Evolutionary conservation across 345 rosid species (phyloP).

Genomic region (Bretschneidera sinensis): DNA sequence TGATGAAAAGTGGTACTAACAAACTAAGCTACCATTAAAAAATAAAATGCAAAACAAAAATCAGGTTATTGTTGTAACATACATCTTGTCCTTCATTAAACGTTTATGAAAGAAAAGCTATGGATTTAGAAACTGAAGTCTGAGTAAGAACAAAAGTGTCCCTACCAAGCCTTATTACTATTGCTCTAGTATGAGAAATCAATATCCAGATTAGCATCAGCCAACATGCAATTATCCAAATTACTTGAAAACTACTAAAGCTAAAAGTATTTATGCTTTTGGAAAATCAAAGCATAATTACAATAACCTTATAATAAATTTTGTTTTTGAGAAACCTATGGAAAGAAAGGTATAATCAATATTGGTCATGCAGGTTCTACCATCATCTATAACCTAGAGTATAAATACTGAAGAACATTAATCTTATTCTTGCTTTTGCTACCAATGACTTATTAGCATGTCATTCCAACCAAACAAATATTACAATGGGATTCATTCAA

Average conservation of each 20-base stretch:
- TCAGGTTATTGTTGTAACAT: constrained; percentile 12
- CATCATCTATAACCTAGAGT: neutral
- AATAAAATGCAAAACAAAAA: neutral
- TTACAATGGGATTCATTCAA: neutral
- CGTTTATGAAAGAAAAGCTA: constrained; percentile 40
- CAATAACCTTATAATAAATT: too few species aligned
- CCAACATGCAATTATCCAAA: constrained; percentile 4
- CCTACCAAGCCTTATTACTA: constrained; percentile 37
- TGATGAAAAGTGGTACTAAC: neutral
- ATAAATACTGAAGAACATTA: neutral
- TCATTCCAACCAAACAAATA: neutral
- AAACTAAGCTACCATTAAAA: neutral
- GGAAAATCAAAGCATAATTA: too few species aligned
- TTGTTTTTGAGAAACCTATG: too few species aligned
- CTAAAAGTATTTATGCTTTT: too few species aligned
- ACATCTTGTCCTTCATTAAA: too few species aligned
- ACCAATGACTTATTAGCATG: neutral
- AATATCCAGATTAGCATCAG: constrained; percentile 8
- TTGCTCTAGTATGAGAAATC: constrained; percentile 29
- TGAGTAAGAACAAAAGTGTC: constrained; percentile 37
- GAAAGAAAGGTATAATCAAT: too few species aligned
- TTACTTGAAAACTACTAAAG: too few species aligned
- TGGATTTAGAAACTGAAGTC: constrained; percentile 30
- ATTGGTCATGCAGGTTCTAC: neutral
- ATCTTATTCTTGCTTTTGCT: neutral